phyloP scores from a whole-genome alignment of 371 early-diverging fungal species.

The Phascolomyces articulosus region DNA sequence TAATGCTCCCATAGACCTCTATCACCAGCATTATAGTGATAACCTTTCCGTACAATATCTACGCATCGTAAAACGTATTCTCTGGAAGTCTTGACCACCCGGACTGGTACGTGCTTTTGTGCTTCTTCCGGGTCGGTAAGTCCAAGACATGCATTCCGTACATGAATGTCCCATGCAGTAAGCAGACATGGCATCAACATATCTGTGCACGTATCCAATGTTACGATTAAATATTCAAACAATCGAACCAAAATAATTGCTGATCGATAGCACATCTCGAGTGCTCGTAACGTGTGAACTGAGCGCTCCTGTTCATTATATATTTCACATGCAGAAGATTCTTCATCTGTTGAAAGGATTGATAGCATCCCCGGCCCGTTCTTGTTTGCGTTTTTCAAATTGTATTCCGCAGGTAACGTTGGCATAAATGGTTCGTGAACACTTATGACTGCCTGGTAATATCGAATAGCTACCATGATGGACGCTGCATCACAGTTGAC shows the following conservation, averaged over 20 bases:
- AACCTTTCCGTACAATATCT: conserved; percentile 32
- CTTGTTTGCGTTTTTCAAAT: conserved; percentile 1
- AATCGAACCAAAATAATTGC: conserved; percentile 34
- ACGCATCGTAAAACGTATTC: conserved; percentile 38
- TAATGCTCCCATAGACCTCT: conserved; percentile 36
- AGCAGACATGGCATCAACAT: conserved; percentile 26
- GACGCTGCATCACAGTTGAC: conserved; percentile 22
- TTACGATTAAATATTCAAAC: conserved; percentile 29
- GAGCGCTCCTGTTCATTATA: conserved; percentile 8
- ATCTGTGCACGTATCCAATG: conserved; percentile 22
- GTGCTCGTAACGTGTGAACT: conserved; percentile 27
- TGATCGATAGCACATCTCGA: conserved; percentile 29
- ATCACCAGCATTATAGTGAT: conserved; percentile 39
- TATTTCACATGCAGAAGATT: background rate
- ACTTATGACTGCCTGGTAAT: conserved; percentile 27
- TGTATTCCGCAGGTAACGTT: conserved; percentile 10
- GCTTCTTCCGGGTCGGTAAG: conserved; percentile 23
- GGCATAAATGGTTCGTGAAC: conserved; percentile 41
- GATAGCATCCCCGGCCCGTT: background rate
- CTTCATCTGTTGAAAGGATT: conserved; percentile 8
- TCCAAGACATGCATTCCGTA: conserved; percentile 39
- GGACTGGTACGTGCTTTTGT: conserved; percentile 12
- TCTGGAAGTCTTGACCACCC: conserved; percentile 27
- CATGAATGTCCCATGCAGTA: conserved; percentile 39
- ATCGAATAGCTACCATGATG: conserved; percentile 23